Conservation (phyloP, 1,284 basidiomycete species). For the Pholiota adiposa region DNA sequence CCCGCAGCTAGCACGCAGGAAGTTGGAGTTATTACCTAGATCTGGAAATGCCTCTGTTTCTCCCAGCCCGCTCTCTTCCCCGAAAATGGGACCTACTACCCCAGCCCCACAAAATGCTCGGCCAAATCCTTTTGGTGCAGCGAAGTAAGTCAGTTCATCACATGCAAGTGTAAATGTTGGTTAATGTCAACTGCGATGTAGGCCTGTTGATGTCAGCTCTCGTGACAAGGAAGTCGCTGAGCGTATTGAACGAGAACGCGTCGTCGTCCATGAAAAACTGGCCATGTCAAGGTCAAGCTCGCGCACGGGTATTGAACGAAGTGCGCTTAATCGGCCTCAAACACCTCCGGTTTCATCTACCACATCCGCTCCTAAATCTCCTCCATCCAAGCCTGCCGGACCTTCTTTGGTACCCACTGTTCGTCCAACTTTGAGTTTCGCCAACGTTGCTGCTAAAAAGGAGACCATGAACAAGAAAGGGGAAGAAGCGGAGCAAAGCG, state of each 20-base stretch:
- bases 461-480: conserved; percentile 23
- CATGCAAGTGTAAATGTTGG: background rate
- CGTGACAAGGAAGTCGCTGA: conserved; percentile 79
- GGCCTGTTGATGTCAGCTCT: conserved; percentile 83
- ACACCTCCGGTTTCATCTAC: conserved; percentile 43
- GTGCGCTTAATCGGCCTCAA: conserved; percentile 33
- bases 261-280: conserved; percentile 56
- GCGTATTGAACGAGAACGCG: conserved; percentile 69
- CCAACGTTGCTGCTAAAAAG: conserved; percentile 59
- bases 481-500: conserved; percentile 19
- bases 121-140: conserved; percentile 86
- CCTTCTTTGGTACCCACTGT: conserved; percentile 46
- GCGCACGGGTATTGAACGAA: conserved; percentile 61
- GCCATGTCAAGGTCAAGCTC: conserved; percentile 76
- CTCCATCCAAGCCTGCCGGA: conserved; percentile 34
- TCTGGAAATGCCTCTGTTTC: conserved; percentile 63
- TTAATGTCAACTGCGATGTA: conserved; percentile 32
- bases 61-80: conserved; percentile 75
- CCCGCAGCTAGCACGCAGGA: conserved; percentile 76
- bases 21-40: conserved; percentile 84
- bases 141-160: conserved; percentile 54
- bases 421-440: conserved; percentile 73
- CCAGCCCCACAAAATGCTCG: conserved; percentile 46
- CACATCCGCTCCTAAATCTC: conserved; percentile 28
- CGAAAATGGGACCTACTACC: conserved; percentile 62